Base-by-base conservation (phyloP, 148 eudicot species). In the Fagopyrum tataricum region DNA sequence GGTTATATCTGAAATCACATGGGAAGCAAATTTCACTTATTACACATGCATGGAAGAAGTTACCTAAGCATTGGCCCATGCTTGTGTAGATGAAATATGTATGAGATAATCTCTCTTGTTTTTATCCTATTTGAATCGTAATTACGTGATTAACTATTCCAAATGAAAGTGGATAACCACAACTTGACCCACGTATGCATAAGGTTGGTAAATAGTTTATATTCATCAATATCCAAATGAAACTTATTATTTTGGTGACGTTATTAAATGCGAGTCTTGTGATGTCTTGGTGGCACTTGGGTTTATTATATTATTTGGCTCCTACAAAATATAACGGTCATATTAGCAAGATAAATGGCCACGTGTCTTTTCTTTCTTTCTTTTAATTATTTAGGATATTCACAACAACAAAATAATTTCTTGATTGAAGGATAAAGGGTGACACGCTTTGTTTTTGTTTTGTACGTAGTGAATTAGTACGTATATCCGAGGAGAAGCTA, bases 401-500 rank as follows among this genome's bases (percentile, higher is more conserved):
- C 37, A 58, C 64, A 58, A 31, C n/a, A n/a, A 21, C 31, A 58
- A 26, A 24, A 56, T 18, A 21, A 26, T 12, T 20, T 55, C 26
- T 55, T 18, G 2, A 26, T 0, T 31, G 37, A 64, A 24, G 67
- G 5, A 14, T 26, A 17, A 64, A 37, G 7, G 43, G 43, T 31
- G 69, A 64, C 69, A 64, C 69, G 69, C 69, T 64, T 64, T 37
- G 67, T 62, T 62, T 31, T 62, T 37, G 67, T 62, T 62, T 31
- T 62, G 26, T 26, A 9, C 17, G 15, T 10, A n/a, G 24, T n/a
- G n/a, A 14, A 52, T n/a, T 52, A 51, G 4, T 55, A n/a, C 61
- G 61, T 55, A 18, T 56, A 7, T n/a, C 26, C 6, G 43, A 11
- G 44, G 10, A 62, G 68, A 39, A 37, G 42, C 43, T 18, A 64